phyloP scores from a whole-genome alignment of 768 basidiomycete genomes.

The Termitomyces sp. region DNA sequence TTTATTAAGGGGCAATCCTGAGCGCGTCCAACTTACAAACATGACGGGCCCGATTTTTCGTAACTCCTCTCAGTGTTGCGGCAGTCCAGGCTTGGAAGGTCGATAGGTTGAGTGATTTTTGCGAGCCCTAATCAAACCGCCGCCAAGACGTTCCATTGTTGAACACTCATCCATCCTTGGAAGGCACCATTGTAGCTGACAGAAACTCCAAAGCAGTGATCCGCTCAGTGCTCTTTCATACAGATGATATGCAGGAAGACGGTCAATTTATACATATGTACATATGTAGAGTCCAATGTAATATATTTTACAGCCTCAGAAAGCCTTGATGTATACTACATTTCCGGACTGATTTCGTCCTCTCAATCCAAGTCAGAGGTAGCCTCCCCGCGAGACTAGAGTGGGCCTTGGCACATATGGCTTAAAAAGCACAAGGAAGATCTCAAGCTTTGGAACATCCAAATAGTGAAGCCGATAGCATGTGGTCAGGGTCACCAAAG shows the following conservation, averaged over 20 bases:
- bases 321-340: not conserved
- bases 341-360: not conserved
- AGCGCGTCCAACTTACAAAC: not conserved
- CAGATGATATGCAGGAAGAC: not conserved
- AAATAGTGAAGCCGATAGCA: not conserved
- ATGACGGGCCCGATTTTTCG: not conserved
- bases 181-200: constrained; percentile 1
- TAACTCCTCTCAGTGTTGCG: not conserved
- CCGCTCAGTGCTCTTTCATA: not conserved
- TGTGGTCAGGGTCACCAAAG: not conserved
- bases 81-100: not conserved
- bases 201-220: not conserved
- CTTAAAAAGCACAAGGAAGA: not conserved
- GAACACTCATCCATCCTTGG: not conserved
- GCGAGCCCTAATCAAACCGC: not conserved
- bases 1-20: not conserved
- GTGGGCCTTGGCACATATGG: not conserved
- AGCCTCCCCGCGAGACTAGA: not conserved
- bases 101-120: not conserved
- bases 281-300: not conserved
- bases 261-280: not conserved
- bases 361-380: not conserved
- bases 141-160: not conserved
- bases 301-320: not conserved
- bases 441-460: not conserved